Evolutionary conservation across 345 rosid genomes (phyloP).

Genomic region (Gossypium raimondii): DNA sequence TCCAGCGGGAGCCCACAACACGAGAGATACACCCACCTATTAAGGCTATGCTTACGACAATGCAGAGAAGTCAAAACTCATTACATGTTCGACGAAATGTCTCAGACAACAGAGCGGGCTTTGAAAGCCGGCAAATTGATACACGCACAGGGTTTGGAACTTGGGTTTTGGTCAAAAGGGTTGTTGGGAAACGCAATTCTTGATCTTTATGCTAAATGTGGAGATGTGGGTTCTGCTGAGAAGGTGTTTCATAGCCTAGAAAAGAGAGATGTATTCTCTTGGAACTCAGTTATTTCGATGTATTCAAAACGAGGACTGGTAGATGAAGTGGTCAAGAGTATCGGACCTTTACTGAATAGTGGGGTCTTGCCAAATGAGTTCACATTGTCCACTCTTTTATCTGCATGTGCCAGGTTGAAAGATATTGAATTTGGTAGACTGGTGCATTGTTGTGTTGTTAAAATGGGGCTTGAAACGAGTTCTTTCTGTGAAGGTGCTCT

Average conservation of each 20-base stretch:
- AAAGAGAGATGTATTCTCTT: slow-evolving; percentile 51
- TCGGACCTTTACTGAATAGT: slow-evolving; percentile 33
- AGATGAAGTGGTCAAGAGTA: slow-evolving; percentile 36
- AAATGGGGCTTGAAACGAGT: slow-evolving; percentile 51
- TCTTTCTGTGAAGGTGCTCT: slow-evolving; percentile 70
- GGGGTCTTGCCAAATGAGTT: slow-evolving; percentile 62
- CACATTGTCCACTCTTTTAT: slow-evolving; percentile 65
- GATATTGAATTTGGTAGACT: slow-evolving; percentile 49
- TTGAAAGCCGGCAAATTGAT: slow-evolving; percentile 40
- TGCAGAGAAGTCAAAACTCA: slow-evolving; percentile 45
- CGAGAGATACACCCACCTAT: background rate
- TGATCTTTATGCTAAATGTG: slow-evolving; percentile 84
- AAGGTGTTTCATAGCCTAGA: slow-evolving; percentile 51
- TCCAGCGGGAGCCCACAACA: slow-evolving; percentile 3
- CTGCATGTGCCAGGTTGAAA: slow-evolving; percentile 56
- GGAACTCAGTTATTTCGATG: slow-evolving; percentile 80
- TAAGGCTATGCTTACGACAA: slow-evolving; percentile 36
- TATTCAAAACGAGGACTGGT: slow-evolving; percentile 46
- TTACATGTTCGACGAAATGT: slow-evolving; percentile 67
- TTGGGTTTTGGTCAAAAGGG: slow-evolving; percentile 49
- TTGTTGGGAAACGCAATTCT: slow-evolving; percentile 54
- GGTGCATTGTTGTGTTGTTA: slow-evolving; percentile 55
- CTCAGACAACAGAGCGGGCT: slow-evolving; percentile 38
- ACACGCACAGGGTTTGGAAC: slow-evolving; percentile 44
- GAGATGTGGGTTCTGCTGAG: slow-evolving; percentile 46